These are phyloP conservation scores for Dalbergia cultrata DNA, from an alignment of 306 rosid species.

Conservation along the genomic window DNA sequence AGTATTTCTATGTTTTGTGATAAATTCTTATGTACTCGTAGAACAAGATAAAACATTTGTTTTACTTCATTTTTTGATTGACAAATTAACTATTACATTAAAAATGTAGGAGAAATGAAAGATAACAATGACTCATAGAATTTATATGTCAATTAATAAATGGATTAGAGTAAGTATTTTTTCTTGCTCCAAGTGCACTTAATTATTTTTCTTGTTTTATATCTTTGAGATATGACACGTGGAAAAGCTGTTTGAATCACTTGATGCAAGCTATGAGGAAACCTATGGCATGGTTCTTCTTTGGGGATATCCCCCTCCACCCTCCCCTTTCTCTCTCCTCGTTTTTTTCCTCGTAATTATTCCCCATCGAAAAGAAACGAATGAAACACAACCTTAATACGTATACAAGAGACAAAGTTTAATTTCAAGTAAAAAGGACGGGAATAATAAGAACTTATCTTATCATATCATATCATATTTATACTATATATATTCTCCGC, in stretches of 20 bases:
- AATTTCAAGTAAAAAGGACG: neutral
- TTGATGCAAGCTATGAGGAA: slow-evolving; percentile 10
- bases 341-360: neutral
- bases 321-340: neutral
- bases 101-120: too few species aligned
- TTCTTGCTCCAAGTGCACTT: too few species aligned
- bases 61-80: too few species aligned
- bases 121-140: too few species aligned
- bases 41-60: too few species aligned
- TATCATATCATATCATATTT: slow-evolving; percentile 1
- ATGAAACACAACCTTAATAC: neutral
- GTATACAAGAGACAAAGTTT: slow-evolving; percentile 29
- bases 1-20: too few species aligned
- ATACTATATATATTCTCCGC: slow-evolving; percentile 42
- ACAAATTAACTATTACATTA: too few species aligned
- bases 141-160: too few species aligned
- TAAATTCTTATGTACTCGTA: too few species aligned
- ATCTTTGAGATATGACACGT: slow-evolving; percentile 3
- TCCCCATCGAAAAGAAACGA: neutral
- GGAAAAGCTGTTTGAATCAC: slow-evolving; percentile 9
- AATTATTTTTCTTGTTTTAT: neutral
- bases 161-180: too few species aligned
- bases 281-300: neutral
- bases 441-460: slow-evolving; percentile 45
- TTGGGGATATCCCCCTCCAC: too few species aligned